These are phyloP conservation scores for Cyberlindnera galapagoensis DNA, from an alignment of 805 yeast genomes.

Conservation along the genomic window DNA sequence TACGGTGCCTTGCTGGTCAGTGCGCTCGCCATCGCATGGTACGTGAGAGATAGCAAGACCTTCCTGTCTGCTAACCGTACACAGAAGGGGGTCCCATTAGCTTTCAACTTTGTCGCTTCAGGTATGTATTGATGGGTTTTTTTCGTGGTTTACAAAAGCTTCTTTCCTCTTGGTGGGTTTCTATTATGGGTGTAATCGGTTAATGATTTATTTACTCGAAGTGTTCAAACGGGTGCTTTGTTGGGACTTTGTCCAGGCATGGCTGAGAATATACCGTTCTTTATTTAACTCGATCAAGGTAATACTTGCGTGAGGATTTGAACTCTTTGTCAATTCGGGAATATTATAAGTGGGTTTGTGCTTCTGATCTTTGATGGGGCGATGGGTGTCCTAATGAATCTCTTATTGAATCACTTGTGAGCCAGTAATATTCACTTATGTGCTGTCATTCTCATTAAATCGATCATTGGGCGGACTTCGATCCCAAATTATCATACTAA, in stretches of 20 bases:
- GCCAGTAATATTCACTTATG: too few relatives aligned
- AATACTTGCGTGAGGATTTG: constrained; percentile 73
- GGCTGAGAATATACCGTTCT: constrained; percentile 76
- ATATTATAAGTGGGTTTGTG: neutral
- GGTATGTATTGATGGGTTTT: constrained; percentile 49
- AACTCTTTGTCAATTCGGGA: constrained; percentile 12
- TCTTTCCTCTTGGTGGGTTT: neutral
- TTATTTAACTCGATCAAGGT: constrained; percentile 78
- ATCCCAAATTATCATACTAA: constrained; percentile 5
- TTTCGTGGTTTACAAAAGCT: neutral
- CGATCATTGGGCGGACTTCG: too few relatives aligned
- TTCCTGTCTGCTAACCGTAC: constrained; percentile 78
- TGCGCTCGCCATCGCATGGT: constrained; percentile 59
- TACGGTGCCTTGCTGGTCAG: constrained; percentile 47
- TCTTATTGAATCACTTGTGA: too few relatives aligned
- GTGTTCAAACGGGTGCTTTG: constrained; percentile 15
- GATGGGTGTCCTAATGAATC: too few relatives aligned
- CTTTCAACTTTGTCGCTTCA: constrained; percentile 85
- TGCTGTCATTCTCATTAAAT: too few relatives aligned
- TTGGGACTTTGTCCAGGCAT: neutral
- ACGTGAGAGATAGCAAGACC: constrained; percentile 36
- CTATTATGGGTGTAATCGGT: neutral
- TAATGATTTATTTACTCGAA: constrained; percentile 6
- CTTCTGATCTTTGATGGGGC: too few relatives aligned
- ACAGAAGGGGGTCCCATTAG: constrained; percentile 71